These are phyloP conservation scores for Erythrobasidium hasegawianum DNA, from an alignment of 1,284 basidiomycete genomes.

Conservation along the genomic window DNA sequence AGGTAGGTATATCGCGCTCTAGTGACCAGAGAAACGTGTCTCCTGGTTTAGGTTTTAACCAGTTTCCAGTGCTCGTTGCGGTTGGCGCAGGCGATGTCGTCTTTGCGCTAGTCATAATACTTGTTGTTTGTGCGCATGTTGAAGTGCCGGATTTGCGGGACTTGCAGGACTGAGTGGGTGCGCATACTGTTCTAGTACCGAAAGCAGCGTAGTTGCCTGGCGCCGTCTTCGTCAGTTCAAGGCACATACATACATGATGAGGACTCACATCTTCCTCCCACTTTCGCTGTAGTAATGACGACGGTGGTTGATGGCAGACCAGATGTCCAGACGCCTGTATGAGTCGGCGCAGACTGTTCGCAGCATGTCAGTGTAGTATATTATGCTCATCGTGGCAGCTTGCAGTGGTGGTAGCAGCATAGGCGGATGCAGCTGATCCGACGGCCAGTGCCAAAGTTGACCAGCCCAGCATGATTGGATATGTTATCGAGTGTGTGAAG, in stretches of 20 bases:
- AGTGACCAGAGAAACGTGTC: constrained; percentile 30
- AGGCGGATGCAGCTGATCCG: too few relatives aligned
- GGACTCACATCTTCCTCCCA: background rate
- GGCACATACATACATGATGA: too few relatives aligned
- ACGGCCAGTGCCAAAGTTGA: too few relatives aligned
- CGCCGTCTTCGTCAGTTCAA: too few relatives aligned
- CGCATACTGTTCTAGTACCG: background rate
- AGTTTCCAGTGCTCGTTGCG: constrained; percentile 36
- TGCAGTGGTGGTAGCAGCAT: background rate
- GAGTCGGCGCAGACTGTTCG: background rate
- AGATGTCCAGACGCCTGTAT: background rate
- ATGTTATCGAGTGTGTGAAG: too few relatives aligned
- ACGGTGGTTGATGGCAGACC: background rate
- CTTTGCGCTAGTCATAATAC: background rate
- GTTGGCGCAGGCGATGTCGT: background rate
- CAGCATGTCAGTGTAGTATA: background rate
- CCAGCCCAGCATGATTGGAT: too few relatives aligned
- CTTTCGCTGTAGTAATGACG: background rate
- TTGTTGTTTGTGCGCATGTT: background rate
- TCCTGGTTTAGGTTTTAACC: constrained; percentile 34
- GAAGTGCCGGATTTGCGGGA: background rate
- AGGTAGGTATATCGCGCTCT: constrained; percentile 21
- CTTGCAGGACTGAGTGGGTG: background rate
- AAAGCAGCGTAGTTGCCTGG: background rate
- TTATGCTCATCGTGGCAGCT: constrained; percentile 45